Conservation (phyloP, 176 grass and related monocot species). For the Bothriochloa decipiens region DNA sequence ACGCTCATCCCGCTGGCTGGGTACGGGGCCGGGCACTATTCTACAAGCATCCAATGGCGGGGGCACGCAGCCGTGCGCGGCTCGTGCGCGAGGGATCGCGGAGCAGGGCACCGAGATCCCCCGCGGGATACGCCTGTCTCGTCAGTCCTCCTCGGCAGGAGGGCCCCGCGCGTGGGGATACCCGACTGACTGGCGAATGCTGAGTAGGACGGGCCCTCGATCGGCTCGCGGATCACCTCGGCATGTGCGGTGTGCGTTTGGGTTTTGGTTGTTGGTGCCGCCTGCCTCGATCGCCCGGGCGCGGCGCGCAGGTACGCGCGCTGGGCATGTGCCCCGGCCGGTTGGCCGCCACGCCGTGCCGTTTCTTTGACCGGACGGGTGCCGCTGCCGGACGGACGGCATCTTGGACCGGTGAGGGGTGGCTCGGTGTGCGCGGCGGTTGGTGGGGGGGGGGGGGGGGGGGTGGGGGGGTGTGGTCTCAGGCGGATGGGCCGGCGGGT, state of each 20-base stretch:
- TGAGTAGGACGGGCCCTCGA: not conserved
- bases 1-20: not conserved
- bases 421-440: slow-evolving; percentile 1
- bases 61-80: slow-evolving; percentile 6
- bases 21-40: not conserved
- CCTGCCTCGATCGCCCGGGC: too few species aligned
- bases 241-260: slow-evolving; percentile 24
- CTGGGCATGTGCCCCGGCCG: slow-evolving; percentile 26
- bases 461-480: too few species aligned
- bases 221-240: slow-evolving; percentile 9
- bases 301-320: slow-evolving; percentile 10
- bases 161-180: not conserved
- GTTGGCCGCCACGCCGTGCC: slow-evolving; percentile 4
- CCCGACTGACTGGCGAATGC: not conserved
- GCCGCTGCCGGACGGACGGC: not conserved
- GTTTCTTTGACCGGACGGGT: slow-evolving; percentile 24
- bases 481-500: slow-evolving; percentile 21
- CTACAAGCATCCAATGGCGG: slow-evolving; percentile 19
- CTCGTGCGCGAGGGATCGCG: slow-evolving; percentile 25
- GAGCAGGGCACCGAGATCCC: slow-evolving; percentile 23
- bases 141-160: slow-evolving; percentile 1
- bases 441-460: too few species aligned
- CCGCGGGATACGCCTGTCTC: slow-evolving; percentile 45
- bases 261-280: slow-evolving; percentile 4
- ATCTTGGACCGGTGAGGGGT: not conserved